phyloP scores from a whole-genome alignment of 441 rosid genomes.

The Adansonia rubrostipa region DNA sequence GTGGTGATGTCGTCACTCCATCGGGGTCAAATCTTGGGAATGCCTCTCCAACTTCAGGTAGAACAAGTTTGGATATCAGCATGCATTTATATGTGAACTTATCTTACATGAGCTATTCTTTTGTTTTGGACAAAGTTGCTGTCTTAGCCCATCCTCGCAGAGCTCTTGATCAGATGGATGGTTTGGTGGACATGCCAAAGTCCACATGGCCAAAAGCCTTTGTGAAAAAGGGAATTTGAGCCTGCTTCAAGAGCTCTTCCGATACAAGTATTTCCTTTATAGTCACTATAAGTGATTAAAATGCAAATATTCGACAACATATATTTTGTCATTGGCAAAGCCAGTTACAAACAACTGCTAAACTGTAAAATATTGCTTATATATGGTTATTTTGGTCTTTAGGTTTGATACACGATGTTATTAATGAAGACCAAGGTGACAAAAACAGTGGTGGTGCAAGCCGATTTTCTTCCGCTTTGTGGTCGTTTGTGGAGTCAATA shows the following conservation, averaged over 20 bases:
- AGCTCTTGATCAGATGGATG: conserved; percentile 54
- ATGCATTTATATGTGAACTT: neutral
- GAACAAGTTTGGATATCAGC: conserved; percentile 35
- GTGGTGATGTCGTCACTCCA: conserved; percentile 26
- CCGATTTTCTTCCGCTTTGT: conserved; percentile 65
- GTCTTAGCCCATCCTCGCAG: conserved; percentile 44
- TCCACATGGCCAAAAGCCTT: conserved; percentile 44
- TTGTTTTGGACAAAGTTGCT: conserved; percentile 45
- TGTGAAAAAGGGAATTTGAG: conserved; percentile 41
- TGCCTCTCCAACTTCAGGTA: conserved; percentile 61
- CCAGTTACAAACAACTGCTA: neutral
- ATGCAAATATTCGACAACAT: neutral
- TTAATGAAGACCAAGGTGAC: conserved; percentile 41
- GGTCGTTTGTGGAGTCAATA: conserved; percentile 80
- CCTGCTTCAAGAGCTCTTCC: conserved; percentile 53
- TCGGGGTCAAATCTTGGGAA: conserved; percentile 39
- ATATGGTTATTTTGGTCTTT: conserved; percentile 35
- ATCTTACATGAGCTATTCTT: conserved; percentile 27
- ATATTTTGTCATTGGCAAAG: conserved; percentile 9
- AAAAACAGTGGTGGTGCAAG: conserved; percentile 41
- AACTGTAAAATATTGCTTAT: conserved; percentile 32
- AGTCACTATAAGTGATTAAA: neutral
- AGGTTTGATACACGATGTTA: conserved; percentile 48
- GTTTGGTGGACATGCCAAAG: conserved; percentile 42
- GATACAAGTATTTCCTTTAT: conserved; percentile 20